phyloP scores from a whole-genome alignment of 305 asterid genomes.

The Caryopteris hybrid region DNA sequence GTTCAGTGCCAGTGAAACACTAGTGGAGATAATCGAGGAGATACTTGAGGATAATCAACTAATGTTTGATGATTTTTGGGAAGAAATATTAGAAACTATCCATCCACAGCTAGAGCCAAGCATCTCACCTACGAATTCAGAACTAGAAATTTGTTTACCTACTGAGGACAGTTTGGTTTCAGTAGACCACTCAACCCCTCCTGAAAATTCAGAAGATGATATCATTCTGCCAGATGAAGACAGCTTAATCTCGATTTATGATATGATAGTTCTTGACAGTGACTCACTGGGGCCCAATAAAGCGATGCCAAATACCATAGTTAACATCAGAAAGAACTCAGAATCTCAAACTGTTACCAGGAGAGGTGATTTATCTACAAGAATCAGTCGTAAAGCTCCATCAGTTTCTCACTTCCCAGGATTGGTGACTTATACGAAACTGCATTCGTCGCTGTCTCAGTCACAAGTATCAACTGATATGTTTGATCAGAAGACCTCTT shows the following conservation, averaged over 20 bases:
- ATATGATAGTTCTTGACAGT: constrained; percentile 19
- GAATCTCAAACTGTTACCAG: background rate
- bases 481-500: background rate
- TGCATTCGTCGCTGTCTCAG: constrained; percentile 6
- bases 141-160: constrained; percentile 17
- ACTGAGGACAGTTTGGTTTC: constrained; percentile 11
- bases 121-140: constrained; percentile 3
- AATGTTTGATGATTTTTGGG: constrained; percentile 39
- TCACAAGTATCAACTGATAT: background rate
- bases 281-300: background rate
- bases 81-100: constrained; percentile 36
- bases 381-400: background rate
- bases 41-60: constrained; percentile 19
- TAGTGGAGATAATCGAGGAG: constrained; percentile 14
- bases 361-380: background rate
- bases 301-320: constrained; percentile 4
- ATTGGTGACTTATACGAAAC: background rate
- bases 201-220: constrained; percentile 12
- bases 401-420: constrained; percentile 2
- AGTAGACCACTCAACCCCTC: background rate
- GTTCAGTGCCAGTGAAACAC: background rate
- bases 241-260: constrained; percentile 29
- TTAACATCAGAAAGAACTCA: constrained; percentile 1
- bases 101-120: constrained; percentile 25
- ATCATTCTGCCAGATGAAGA: constrained; percentile 28